These are phyloP conservation scores for Venustampulla echinocandica DNA, from an alignment of 495 filamentous ascomycete species.

Conservation along the genomic window DNA sequence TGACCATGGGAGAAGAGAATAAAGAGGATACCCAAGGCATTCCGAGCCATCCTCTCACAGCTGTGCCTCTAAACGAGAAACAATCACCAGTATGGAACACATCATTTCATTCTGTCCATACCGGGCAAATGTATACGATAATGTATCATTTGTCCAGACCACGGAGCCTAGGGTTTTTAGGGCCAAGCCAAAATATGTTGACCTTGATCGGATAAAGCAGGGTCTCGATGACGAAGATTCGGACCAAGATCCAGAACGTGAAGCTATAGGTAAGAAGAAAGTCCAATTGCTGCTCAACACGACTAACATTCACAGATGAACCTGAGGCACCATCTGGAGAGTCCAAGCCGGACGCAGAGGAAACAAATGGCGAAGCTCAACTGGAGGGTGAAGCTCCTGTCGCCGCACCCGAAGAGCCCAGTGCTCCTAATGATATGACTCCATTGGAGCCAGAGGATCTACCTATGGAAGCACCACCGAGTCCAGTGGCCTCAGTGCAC, in stretches of 20 bases:
- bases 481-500: background rate
- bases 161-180: constrained; percentile 13
- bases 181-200: constrained; percentile 11
- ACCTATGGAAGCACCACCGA: constrained; percentile 1
- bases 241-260: background rate
- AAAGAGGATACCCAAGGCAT: constrained; percentile 18
- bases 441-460: constrained; percentile 10
- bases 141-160: constrained; percentile 12
- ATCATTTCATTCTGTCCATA: constrained; percentile 21
- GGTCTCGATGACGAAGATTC: background rate
- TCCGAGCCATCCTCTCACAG: background rate
- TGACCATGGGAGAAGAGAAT: constrained; percentile 18
- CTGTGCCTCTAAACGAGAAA: constrained; percentile 11
- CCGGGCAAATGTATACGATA: constrained; percentile 13
- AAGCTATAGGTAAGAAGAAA: background rate
- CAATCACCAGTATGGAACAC: constrained; percentile 21
- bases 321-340: too few species aligned
- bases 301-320: too few species aligned
- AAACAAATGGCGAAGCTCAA: background rate
- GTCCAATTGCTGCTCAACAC: background rate
- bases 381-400: background rate
- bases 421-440: too few species aligned
- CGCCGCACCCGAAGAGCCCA: constrained; percentile 3
- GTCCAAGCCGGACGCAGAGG: too few species aligned
- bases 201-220: constrained; percentile 13